phyloP scores from a whole-genome alignment of 2,329 filamentous ascomycete genomes.

The Cadophora gregata region DNA sequence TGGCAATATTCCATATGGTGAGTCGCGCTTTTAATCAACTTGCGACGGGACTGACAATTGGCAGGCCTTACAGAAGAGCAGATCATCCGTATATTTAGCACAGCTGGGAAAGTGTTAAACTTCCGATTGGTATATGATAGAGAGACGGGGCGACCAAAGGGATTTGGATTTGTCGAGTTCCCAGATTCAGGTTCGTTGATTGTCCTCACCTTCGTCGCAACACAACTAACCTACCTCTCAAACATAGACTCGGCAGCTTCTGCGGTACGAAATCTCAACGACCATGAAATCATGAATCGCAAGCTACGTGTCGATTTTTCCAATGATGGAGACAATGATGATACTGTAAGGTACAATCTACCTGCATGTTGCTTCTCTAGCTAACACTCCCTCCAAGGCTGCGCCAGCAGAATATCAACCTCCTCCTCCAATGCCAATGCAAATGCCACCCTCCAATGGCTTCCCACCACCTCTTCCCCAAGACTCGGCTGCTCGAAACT shows the following conservation, averaged over 20 bases:
- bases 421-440: slow-evolving; percentile 36
- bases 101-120: slow-evolving; percentile 86
- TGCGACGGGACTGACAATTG: slow-evolving; percentile 24
- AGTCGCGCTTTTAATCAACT: slow-evolving; percentile 32
- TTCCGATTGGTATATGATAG: slow-evolving; percentile 96
- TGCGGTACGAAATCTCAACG: slow-evolving; percentile 93
- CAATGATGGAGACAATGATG: slow-evolving; percentile 79
- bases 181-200: slow-evolving; percentile 75
- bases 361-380: slow-evolving; percentile 1
- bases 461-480: slow-evolving; percentile 34
- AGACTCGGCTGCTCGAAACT: slow-evolving; percentile 46
- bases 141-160: slow-evolving; percentile 92
- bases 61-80: slow-evolving; percentile 95
- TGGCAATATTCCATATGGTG: slow-evolving; percentile 85
- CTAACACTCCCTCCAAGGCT: slow-evolving; percentile 29
- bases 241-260: slow-evolving; percentile 81
- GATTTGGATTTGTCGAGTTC: slow-evolving; percentile 96
- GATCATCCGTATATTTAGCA: slow-evolving; percentile 91
- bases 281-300: slow-evolving; percentile 92
- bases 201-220: slow-evolving; percentile 19
- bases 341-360: slow-evolving; percentile 40
- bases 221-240: slow-evolving; percentile 13
- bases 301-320: slow-evolving; percentile 96
- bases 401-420: slow-evolving; percentile 46
- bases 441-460: slow-evolving; percentile 31